Evolutionary conservation across 2,329 filamentous ascomycete species (phyloP).

Genomic region (Mariannaea sp.): DNA sequence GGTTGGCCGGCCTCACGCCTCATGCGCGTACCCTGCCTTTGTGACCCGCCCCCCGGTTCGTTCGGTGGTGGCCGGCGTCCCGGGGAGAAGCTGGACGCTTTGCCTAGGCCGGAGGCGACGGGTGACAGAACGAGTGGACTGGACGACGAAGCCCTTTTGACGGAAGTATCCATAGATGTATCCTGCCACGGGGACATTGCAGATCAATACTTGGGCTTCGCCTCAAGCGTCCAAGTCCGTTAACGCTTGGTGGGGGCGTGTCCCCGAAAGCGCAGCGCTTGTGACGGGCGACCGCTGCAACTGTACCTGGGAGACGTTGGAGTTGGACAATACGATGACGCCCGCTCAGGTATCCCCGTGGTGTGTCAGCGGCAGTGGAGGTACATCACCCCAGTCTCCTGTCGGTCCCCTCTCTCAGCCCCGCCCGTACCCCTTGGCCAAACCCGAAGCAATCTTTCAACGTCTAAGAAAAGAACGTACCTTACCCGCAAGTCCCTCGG

Average conservation of each 20-base stretch:
- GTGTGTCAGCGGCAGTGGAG: neutral
- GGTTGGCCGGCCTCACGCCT: neutral
- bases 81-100: neutral
- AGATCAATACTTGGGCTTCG: neutral
- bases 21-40: no score
- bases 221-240: neutral
- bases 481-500: conserved; percentile 6
- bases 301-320: neutral
- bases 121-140: no score
- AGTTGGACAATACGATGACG: conserved; percentile 7
- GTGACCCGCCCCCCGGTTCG: neutral
- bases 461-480: conserved; percentile 15
- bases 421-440: conserved; percentile 13
- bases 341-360: conserved; percentile 13
- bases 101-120: neutral
- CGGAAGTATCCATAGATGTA: neutral
- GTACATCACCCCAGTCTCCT: conserved; percentile 13
- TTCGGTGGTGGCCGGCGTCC: neutral
- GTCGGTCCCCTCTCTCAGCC: conserved; percentile 13
- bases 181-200: neutral
- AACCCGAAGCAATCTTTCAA: conserved; percentile 15
- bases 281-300: no score
- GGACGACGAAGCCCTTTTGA: no score
- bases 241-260: neutral
- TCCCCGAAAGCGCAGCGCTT: no score